phyloP scores from a whole-genome alignment of 1,139 yeast species.

The Candida sanyaensis region DNA sequence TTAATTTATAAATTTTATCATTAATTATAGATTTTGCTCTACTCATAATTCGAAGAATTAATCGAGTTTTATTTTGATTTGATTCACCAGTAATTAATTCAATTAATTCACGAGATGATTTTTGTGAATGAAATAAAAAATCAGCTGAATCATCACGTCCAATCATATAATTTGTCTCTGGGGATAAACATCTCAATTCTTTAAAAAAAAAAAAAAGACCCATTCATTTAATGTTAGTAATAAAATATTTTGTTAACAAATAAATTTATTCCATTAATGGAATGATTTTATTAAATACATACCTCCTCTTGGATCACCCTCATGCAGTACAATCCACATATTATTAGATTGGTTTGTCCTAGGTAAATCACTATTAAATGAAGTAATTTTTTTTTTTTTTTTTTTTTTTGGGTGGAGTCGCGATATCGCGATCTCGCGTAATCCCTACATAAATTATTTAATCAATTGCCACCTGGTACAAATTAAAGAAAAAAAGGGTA shows the following conservation, averaged over 20 bases:
- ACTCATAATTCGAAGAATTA: constrained; percentile 27
- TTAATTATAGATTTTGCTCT: constrained; percentile 34
- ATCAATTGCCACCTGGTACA: neutral
- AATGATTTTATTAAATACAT: too few relatives aligned
- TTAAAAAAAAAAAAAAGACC: neutral
- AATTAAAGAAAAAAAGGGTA: too few relatives aligned
- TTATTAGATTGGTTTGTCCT: neutral
- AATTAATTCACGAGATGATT: constrained; percentile 35
- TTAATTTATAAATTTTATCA: constrained; percentile 25
- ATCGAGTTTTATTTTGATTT: constrained; percentile 17
- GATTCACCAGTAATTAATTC: constrained; percentile 17
- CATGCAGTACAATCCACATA: constrained; percentile 17
- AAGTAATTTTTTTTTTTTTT: neutral
- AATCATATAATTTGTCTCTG: constrained; percentile 23
- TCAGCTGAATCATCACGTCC: constrained; percentile 33
- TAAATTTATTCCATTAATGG: too few relatives aligned
- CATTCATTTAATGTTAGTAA: constrained; percentile 3
- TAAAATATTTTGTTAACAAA: neutral
- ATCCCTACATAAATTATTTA: too few relatives aligned
- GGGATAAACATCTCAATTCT: constrained; percentile 16
- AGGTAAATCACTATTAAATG: too few relatives aligned
- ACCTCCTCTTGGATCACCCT: constrained; percentile 16
- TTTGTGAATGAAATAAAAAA: constrained; percentile 14
- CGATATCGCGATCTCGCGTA: neutral
- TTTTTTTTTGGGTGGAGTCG: neutral